These are phyloP conservation scores for Fusarium graminum DNA, from an alignment of 2,329 filamentous ascomycete species.

Conservation along the genomic window DNA sequence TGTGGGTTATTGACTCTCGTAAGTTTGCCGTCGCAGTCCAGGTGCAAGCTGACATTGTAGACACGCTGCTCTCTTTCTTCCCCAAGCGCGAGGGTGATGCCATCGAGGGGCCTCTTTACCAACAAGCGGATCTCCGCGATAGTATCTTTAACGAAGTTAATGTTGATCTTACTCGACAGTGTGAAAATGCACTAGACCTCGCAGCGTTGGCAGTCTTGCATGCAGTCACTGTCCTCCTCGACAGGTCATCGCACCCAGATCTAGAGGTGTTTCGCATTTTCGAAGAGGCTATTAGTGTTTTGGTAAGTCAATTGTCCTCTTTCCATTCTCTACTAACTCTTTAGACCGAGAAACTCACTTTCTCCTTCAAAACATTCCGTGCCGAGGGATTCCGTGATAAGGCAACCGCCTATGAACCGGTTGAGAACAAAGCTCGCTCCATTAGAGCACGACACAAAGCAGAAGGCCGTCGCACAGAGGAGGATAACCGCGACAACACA, in stretches of 20 bases:
- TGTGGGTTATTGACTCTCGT: slow-evolving; percentile 70
- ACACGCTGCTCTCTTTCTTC: slow-evolving; percentile 67
- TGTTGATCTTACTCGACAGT: slow-evolving; percentile 71
- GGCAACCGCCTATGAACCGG: slow-evolving; percentile 56
- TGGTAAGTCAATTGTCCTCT: slow-evolving; percentile 56
- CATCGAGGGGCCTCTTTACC: slow-evolving; percentile 67
- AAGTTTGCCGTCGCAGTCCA: slow-evolving; percentile 34
- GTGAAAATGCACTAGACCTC: slow-evolving; percentile 72
- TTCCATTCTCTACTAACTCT: fast-evolving
- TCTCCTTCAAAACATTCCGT: slow-evolving; percentile 72
- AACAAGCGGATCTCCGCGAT: slow-evolving; percentile 72
- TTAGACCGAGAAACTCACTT: slow-evolving; percentile 72
- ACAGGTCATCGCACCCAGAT: slow-evolving; percentile 70
- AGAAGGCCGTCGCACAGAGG: slow-evolving; percentile 62
- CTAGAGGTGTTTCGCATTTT: slow-evolving; percentile 75
- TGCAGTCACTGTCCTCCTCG: slow-evolving; percentile 71
- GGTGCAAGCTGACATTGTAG: slow-evolving; percentile 47
- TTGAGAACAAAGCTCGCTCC: slow-evolving; percentile 57
- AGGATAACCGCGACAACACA: slow-evolving; percentile 72
- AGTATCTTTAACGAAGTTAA: slow-evolving; percentile 76
- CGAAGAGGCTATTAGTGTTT: slow-evolving; percentile 73
- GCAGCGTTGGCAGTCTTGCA: slow-evolving; percentile 73
- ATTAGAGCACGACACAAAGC: slow-evolving; percentile 57
- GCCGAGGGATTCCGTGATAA: slow-evolving; percentile 67
- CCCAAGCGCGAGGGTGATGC: slow-evolving; percentile 67